Percentiles rank a stretch among this genome's conserved stretches.
These are phyloP conservation scores for Exophiala dermatitidis DNA, from an alignment of 2,329 filamentous ascomycete species.

Conservation along the genomic window DNA sequence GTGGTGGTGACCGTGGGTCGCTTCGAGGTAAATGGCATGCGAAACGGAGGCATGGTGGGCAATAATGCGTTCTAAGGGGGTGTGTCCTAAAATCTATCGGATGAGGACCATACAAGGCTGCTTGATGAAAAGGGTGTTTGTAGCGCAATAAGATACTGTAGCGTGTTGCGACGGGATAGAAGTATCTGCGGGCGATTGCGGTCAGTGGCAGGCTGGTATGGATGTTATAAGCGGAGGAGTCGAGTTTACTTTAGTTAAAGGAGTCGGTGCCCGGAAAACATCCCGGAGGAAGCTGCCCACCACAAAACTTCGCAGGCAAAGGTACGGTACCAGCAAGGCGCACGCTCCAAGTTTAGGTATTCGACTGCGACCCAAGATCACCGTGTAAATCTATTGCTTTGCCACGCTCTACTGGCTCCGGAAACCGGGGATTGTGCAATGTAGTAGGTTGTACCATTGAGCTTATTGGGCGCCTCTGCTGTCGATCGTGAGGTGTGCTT, in stretches of 20 bases:
- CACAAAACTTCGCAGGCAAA: neutral
- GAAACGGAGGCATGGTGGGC: conserved; percentile 56
- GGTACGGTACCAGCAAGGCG: neutral
- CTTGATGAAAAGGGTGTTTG: conserved; percentile 2
- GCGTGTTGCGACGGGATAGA: neutral
- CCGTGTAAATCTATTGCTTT: neutral
- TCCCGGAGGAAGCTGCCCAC: neutral
- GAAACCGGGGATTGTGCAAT: neutral
- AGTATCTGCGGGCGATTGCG: neutral
- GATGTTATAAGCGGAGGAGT: neutral
- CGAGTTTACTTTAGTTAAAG: neutral
- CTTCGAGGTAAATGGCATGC: conserved; percentile 60
- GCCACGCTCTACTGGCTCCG: neutral
- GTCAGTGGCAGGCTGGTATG: too few relatives aligned
- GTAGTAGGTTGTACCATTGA: neutral
- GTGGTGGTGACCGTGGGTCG: conserved; percentile 38
- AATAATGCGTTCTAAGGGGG: neutral
- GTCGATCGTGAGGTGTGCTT: conserved; percentile 7
- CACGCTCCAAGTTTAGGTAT: neutral
- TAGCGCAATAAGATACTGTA: conserved; percentile 4
- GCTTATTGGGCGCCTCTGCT: conserved; percentile 4
- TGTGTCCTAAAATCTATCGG: conserved; percentile 2
- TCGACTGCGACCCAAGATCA: neutral
- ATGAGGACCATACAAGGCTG: conserved; percentile 1
- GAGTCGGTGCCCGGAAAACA: neutral